Percentiles rank a stretch among this genome's conserved stretches.
These are phyloP conservation scores for Lepidopterella palustris DNA, from an alignment of 495 filamentous ascomycete species.

Conservation along the genomic window DNA sequence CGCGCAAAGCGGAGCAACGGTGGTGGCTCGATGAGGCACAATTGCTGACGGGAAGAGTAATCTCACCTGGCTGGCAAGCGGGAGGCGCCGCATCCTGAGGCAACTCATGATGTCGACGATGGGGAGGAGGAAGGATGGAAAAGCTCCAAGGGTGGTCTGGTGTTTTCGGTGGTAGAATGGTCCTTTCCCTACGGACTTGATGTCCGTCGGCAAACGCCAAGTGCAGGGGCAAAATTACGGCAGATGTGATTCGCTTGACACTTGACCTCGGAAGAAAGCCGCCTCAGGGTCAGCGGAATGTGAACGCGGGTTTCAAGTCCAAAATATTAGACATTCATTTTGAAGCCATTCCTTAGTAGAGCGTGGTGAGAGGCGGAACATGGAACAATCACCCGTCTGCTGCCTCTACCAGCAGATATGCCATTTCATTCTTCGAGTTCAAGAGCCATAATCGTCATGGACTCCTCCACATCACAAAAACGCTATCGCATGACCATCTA, in stretches of 20 bases:
- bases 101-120: slow-evolving; percentile 25
- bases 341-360: no score
- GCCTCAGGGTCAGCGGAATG: slow-evolving; percentile 1
- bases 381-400: background rate
- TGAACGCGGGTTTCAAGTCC: background rate
- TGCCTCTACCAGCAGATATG: background rate
- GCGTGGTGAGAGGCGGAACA: background rate
- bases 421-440: background rate
- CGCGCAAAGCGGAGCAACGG: slow-evolving; percentile 15
- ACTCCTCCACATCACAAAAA: background rate
- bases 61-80: slow-evolving; percentile 29
- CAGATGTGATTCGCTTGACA: slow-evolving; percentile 12
- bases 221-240: slow-evolving; percentile 2
- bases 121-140: slow-evolving; percentile 13
- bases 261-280: background rate
- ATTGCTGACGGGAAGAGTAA: background rate
- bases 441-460: background rate
- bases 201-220: background rate
- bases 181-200: background rate
- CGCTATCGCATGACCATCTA: background rate
- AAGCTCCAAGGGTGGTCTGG: slow-evolving; percentile 5
- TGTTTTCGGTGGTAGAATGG: slow-evolving; percentile 1
- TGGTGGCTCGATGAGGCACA: slow-evolving; percentile 6
- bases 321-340: no score
- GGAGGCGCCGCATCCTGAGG: slow-evolving; percentile 27